Base-by-base conservation (phyloP, 2,329 filamentous ascomycete species). In the Periconia digitata region DNA sequence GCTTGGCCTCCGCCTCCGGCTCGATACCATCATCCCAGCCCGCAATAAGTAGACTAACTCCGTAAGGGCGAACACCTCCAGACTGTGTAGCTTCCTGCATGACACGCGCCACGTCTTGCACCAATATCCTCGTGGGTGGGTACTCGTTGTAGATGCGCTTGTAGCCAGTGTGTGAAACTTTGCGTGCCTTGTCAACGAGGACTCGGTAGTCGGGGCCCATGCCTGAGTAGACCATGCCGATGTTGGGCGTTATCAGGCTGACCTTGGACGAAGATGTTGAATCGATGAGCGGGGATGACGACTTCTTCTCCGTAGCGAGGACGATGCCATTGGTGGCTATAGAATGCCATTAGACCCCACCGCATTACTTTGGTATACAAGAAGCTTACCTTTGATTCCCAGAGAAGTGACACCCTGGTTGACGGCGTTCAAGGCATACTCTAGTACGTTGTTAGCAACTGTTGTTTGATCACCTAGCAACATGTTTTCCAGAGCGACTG, bases 141-240 rank as follows among this genome's bases (percentile, higher is more conserved):
- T 99, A 99, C 79, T 99, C 94, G 78, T 99, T 99, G 82, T 99
- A 99, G 79, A 99, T 92, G 74, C 94, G 90, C 85, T 99, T 99
- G 85, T 99, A 99, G 74, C 86, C 88, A 40, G 94, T 95, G 78
- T 99, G 94, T 47, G 92, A 96, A 60, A 96, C 94, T 77, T 97
- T 99, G 71, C 94, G 91, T 63, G 94, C 94, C 75, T 92, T 92
- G 80, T 99, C 94, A 63, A 97, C 94, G 46, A 99, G 83, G 49
- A 99, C 90, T 74, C 94, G 86, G 79, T 97, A 99, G 76, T 99
- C 94, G 51, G 94, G 94, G 23, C 94, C 92, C 94, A 99, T 99
- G 72, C 94, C 94, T 44, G 91, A 92, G 79, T 99, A 99, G 66
- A 99, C 94, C 90, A 97, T 96, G 73, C 94, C 94, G 74, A 99